A percentile compares a stretch with the other conserved stretches of the same genome.
Evolutionary conservation across 169 alveolate species (phyloP).

Genomic region (Miamiensis avidus): DNA sequence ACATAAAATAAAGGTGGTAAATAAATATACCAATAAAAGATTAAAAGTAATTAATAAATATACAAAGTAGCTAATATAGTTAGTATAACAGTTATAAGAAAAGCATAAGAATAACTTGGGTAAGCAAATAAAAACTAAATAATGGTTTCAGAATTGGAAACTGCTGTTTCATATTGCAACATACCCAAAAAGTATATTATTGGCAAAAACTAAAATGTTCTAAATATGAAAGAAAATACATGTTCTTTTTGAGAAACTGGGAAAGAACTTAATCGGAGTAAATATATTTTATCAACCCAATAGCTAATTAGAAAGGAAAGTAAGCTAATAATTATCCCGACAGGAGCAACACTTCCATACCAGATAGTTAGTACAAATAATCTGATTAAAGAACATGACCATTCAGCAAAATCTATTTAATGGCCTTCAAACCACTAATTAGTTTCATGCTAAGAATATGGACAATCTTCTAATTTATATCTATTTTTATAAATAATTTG

Average conservation of each 20-base stretch:
- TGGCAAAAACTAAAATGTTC: background rate
- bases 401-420: background rate
- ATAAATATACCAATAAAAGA: too few relatives aligned
- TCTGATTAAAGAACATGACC: background rate
- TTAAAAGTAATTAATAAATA: too few relatives aligned
- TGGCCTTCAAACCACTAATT: background rate
- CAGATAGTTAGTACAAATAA: background rate
- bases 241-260: background rate
- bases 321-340: background rate
- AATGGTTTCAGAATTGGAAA: background rate
- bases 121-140: too few relatives aligned
- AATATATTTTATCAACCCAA: background rate
- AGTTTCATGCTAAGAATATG: background rate
- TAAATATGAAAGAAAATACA: background rate
- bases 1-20: too few relatives aligned
- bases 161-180: background rate
- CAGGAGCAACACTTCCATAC: background rate
- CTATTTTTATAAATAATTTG: background rate
- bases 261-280: background rate
- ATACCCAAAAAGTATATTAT: background rate
- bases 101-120: background rate
- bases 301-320: background rate
- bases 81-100: background rate
- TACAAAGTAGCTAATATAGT: background rate
- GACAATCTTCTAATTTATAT: background rate